Percentiles rank a stretch among this genome's conserved stretches.
Conservation (phyloP, 495 filamentous ascomycete genomes). For the Letharia columbiana region DNA sequence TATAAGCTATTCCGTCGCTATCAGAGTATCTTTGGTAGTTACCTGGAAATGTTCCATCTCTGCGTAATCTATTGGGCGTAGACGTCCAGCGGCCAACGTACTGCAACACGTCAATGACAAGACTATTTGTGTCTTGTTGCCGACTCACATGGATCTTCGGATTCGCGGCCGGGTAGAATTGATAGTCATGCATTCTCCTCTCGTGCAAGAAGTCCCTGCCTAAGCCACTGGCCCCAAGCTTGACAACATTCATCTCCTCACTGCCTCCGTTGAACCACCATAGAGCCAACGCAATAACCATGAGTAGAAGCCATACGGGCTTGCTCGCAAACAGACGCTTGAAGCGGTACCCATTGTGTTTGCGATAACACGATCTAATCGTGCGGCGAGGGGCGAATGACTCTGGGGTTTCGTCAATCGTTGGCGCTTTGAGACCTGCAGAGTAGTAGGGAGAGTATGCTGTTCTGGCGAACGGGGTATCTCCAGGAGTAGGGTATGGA, state of each 20-base stretch:
- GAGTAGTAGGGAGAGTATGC: conserved; percentile 28
- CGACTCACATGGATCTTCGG: conserved; percentile 29
- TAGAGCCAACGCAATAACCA: conserved; percentile 18
- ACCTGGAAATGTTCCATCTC: conserved; percentile 33
- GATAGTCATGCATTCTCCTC: conserved; percentile 25
- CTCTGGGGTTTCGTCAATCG: conserved; percentile 17
- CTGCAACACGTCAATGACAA: conserved; percentile 15
- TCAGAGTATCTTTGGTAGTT: not conserved
- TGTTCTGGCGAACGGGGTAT: conserved; percentile 23
- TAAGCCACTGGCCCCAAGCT: conserved; percentile 20
- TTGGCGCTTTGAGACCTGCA: conserved; percentile 22
- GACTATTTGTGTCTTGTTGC: too few species aligned
- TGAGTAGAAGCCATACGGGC: conserved; percentile 22
- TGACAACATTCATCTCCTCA: conserved; percentile 22
- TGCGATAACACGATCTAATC: conserved; percentile 12
- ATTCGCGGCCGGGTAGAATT: conserved; percentile 29
- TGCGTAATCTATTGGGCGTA: conserved; percentile 31
- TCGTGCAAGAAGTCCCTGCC: conserved; percentile 24
- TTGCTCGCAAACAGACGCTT: conserved; percentile 20
- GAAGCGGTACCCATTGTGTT: conserved; percentile 13
- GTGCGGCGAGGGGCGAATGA: conserved; percentile 14
- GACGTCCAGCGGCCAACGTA: conserved; percentile 33
- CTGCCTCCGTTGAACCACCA: conserved; percentile 28
- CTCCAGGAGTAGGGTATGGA: conserved; percentile 19
- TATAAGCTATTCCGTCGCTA: not conserved